Evolutionary conservation across 1,284 basidiomycete species (phyloP).

Genomic region (Boletus subluridellus): DNA sequence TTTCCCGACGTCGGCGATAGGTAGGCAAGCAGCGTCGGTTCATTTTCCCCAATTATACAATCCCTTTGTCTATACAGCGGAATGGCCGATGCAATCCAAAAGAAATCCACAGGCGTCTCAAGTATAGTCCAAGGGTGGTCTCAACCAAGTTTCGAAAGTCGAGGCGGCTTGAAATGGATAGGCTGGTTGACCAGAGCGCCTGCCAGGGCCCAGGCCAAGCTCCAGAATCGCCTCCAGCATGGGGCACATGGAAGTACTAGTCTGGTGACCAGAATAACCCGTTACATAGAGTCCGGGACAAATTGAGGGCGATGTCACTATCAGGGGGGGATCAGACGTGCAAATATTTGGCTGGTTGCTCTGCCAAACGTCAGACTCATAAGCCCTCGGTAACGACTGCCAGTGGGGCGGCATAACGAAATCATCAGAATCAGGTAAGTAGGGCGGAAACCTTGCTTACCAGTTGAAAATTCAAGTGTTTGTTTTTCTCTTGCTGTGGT

Average conservation of each 20-base stretch:
- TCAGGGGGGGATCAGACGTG: constrained; percentile 26
- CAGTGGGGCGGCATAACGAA: constrained; percentile 34
- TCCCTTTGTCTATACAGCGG: constrained; percentile 8
- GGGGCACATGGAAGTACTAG: neutral
- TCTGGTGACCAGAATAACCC: neutral
- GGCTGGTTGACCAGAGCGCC: neutral
- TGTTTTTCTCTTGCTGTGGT: neutral
- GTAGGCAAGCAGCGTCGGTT: constrained; percentile 2
- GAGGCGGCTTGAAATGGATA: neutral
- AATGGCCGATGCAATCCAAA: neutral
- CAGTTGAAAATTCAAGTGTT: neutral
- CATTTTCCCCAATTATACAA: constrained; percentile 6
- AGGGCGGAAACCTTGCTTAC: constrained; percentile 11
- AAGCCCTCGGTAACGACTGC: constrained; percentile 35
- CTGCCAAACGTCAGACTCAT: constrained; percentile 30
- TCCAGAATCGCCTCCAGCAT: neutral
- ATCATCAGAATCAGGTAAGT: constrained; percentile 25
- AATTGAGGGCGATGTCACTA: no score
- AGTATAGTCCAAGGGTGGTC: neutral
- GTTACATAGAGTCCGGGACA: neutral
- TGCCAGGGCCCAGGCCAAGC: neutral
- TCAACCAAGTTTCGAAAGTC: neutral
- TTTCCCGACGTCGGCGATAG: constrained; percentile 24
- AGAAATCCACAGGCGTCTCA: neutral
- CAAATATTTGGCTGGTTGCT: constrained; percentile 37